Evolutionary conservation across 2,329 filamentous ascomycete species (phyloP).

Genomic region (Aquanectria penicillioides): DNA sequence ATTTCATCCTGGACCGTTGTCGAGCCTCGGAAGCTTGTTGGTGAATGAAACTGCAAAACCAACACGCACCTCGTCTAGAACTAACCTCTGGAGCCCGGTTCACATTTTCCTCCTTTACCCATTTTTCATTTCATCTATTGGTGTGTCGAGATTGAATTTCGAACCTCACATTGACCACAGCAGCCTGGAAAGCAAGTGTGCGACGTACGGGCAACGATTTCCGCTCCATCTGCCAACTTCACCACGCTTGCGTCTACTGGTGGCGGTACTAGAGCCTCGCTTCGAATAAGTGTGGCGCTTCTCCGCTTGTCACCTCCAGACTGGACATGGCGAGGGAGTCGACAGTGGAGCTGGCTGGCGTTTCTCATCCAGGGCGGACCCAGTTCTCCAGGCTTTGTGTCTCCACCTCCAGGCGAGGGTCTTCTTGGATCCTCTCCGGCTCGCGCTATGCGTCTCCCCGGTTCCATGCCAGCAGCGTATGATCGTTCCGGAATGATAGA

Average conservation of each 20-base stretch:
- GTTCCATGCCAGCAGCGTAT: conserved; percentile 8
- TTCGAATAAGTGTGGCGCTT: not conserved
- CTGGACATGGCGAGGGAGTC: not conserved
- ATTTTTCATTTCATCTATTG: no score
- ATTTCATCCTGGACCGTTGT: not conserved
- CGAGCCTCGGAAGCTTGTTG: no score
- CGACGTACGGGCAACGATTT: not conserved
- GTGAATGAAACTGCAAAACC: not conserved
- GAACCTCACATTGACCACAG: no score
- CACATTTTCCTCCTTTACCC: no score
- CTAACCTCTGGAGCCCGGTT: no score
- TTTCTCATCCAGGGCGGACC: conserved; percentile 2
- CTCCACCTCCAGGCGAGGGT: not conserved
- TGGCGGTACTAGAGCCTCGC: not conserved
- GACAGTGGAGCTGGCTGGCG: not conserved
- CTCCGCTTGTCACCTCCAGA: not conserved
- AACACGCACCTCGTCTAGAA: not conserved
- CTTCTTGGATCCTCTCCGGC: conserved; percentile 7
- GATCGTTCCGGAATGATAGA: not conserved
- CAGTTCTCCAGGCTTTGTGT: conserved; percentile 8
- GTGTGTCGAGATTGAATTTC: no score
- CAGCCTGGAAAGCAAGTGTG: not conserved
- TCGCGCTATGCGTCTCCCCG: conserved; percentile 9
- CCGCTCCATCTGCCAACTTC: not conserved
- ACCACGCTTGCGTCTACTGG: not conserved